Conservation (phyloP, 768 basidiomycete genomes). For the Phylloporus sp. region DNA sequence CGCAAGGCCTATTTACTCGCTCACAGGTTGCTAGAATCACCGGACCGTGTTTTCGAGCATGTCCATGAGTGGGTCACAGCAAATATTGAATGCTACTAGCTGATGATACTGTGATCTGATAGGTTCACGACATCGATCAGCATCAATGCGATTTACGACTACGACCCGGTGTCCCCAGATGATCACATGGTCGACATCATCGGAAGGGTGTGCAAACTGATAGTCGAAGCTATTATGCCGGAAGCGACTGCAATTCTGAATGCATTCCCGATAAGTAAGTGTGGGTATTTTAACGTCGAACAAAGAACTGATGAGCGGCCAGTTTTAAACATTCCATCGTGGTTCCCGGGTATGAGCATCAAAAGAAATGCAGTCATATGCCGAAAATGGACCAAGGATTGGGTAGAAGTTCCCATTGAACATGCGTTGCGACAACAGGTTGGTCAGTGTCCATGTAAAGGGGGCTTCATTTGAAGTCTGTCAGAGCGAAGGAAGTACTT, state of each 20-base stretch:
- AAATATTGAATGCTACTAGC: too few species aligned
- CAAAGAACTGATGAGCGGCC: not conserved
- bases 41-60: conserved; percentile 28
- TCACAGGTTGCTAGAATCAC: conserved; percentile 27
- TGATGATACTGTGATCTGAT: not conserved
- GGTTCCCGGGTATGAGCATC: conserved; percentile 13
- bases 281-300: not conserved
- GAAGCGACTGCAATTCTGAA: conserved; percentile 9
- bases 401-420: conserved; percentile 8
- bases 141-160: conserved; percentile 12
- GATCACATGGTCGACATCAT: conserved; percentile 10
- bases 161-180: conserved; percentile 10
- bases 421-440: conserved; percentile 6
- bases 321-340: conserved; percentile 8
- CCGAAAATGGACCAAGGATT: conserved; percentile 3
- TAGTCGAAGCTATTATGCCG: conserved; percentile 2
- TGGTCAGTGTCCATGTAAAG: not conserved
- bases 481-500: conserved; percentile 3
- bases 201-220: conserved; percentile 4
- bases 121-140: conserved; percentile 12
- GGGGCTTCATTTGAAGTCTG: too few species aligned
- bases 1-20: conserved; percentile 28
- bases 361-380: conserved; percentile 1
- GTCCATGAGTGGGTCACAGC: conserved; percentile 30
- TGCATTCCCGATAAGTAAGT: conserved; percentile 13